These are phyloP conservation scores for Naganishia antarctica DNA, from an alignment of 768 basidiomycete genomes.

Conservation along the genomic window DNA sequence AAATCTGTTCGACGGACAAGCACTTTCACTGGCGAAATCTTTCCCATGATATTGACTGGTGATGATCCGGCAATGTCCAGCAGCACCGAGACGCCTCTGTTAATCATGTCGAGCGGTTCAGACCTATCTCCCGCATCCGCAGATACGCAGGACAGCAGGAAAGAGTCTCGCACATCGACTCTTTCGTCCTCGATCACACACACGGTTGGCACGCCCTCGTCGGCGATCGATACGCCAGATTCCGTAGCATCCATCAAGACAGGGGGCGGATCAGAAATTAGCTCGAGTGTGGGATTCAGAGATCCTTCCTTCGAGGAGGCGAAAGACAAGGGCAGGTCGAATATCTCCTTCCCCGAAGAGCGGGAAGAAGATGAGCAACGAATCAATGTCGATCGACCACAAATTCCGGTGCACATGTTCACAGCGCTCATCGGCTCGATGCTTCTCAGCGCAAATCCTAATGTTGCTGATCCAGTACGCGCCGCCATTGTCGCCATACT, in stretches of 20 bases:
- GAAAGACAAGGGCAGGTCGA: neutral
- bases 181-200: constrained; percentile 15
- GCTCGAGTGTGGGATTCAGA: neutral
- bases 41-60: constrained; percentile 10
- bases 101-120: constrained; percentile 21
- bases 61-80: constrained; percentile 17
- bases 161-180: constrained; percentile 13
- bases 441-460: constrained; percentile 70
- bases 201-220: constrained; percentile 24
- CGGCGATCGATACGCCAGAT: constrained; percentile 11
- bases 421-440: constrained; percentile 86
- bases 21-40: constrained; percentile 35
- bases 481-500: constrained; percentile 73
- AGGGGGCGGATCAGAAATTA: constrained; percentile 3
- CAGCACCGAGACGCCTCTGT: constrained; percentile 17
- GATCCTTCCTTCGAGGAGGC: constrained; percentile 12
- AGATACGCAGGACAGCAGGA: constrained; percentile 18
- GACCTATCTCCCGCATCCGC: constrained; percentile 24
- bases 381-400: constrained; percentile 36
- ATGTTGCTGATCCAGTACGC: constrained; percentile 68
- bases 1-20: constrained; percentile 31
- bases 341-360: neutral
- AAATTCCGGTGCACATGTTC: constrained; percentile 73
- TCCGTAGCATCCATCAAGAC: constrained; percentile 17
- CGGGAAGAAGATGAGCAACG: constrained; percentile 23